Evolutionary conservation across 805 yeast species (phyloP).

Genomic region (Pichia nanzhaoensis): DNA sequence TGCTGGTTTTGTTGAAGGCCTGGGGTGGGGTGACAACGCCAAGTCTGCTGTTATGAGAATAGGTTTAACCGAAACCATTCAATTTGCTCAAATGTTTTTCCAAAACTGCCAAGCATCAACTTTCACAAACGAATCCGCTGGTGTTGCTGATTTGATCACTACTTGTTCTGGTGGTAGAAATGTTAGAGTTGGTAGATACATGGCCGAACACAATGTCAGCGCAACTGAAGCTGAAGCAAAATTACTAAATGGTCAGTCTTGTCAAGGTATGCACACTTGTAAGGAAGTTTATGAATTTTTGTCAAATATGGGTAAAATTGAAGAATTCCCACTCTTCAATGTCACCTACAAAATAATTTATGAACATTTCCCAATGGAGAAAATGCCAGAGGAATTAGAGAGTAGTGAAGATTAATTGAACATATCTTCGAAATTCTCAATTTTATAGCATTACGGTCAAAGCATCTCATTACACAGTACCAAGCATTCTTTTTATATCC

Average conservation of each 20-base stretch:
- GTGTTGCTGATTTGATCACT: conserved; percentile 97
- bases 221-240: conserved; percentile 81
- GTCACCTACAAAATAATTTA: conserved; percentile 80
- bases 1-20: conserved; percentile 95
- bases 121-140: conserved; percentile 90
- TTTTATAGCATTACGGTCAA: not conserved
- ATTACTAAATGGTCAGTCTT: conserved; percentile 89
- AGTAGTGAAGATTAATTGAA: conserved; percentile 17
- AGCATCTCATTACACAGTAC: not conserved
- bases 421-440: no score
- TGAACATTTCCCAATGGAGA: conserved; percentile 66
- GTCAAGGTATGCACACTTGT: conserved; percentile 90
- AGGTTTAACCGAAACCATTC: conserved; percentile 84
- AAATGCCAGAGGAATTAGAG: conserved; percentile 67
- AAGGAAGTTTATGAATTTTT: conserved; percentile 87
- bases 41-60: conserved; percentile 96
- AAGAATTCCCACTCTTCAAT: conserved; percentile 76
- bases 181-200: conserved; percentile 80
- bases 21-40: conserved; percentile 99
- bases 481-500: not conserved
- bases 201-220: conserved; percentile 71
- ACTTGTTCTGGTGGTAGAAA: conserved; percentile 98
- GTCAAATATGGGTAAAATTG: conserved; percentile 40
- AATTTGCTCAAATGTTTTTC: conserved; percentile 78
- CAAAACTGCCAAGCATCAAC: conserved; percentile 69